Evolutionary conservation across 169 alveolate species (phyloP).

Genomic region (Eimeria praecox): DNA sequence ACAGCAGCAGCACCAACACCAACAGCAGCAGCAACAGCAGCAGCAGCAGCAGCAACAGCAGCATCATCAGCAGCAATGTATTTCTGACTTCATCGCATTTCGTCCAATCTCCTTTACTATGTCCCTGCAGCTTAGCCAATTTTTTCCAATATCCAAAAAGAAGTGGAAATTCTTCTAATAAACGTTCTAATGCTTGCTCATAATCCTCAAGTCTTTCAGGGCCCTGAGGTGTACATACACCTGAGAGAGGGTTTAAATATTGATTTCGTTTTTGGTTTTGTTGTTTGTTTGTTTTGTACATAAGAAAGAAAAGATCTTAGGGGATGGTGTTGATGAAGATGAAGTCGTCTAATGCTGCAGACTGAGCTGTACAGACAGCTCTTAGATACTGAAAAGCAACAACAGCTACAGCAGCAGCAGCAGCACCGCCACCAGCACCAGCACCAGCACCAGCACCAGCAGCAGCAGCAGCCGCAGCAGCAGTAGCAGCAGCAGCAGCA

Average conservation of each 20-base stretch:
- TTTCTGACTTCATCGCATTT: constrained; percentile 67
- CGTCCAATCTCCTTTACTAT: constrained; percentile 73
- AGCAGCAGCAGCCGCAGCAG: too few species aligned
- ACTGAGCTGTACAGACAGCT: neutral
- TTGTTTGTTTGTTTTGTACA: neutral
- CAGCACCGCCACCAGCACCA: too few species aligned
- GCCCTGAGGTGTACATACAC: constrained; percentile 30
- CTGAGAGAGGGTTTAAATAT: neutral
- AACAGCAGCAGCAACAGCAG: constrained; percentile 26
- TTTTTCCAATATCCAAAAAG: constrained; percentile 83
- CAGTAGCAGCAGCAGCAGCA: too few species aligned
- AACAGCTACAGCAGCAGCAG: too few species aligned
- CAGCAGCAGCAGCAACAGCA: constrained; percentile 39
- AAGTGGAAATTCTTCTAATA: constrained; percentile 80
- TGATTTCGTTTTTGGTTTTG: neutral
- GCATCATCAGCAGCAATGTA: constrained; percentile 4
- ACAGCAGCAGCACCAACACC: neutral
- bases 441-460: too few species aligned
- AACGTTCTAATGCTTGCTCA: constrained; percentile 65
- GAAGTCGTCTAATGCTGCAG: neutral
- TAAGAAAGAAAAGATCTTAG: neutral
- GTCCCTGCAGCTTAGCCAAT: constrained; percentile 69
- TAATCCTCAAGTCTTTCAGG: constrained; percentile 77
- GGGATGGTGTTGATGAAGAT: too few species aligned
- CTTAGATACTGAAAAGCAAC: too few species aligned